These are phyloP conservation scores for Cercospora canescens DNA, from an alignment of 2,329 filamentous ascomycete species.

Conservation along the genomic window DNA sequence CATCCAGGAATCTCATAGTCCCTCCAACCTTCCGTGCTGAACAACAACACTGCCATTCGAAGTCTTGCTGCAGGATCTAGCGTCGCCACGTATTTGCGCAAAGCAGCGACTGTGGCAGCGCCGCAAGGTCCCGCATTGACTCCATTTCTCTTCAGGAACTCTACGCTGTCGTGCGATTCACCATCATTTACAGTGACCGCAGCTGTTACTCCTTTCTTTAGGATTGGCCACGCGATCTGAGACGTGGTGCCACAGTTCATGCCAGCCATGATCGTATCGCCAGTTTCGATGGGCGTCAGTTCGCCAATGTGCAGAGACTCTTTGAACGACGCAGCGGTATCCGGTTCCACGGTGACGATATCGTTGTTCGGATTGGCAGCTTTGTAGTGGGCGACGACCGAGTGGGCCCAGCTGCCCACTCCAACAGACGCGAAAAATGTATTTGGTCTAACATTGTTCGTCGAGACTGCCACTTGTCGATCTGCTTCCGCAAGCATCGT, in stretches of 20 bases:
- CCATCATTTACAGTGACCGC: constrained; percentile 61
- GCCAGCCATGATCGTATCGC: constrained; percentile 69
- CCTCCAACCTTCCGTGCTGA: constrained; percentile 65
- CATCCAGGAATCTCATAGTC: constrained; percentile 47
- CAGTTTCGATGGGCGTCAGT: constrained; percentile 54
- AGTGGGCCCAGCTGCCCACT: constrained; percentile 71
- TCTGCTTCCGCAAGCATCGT: constrained; percentile 72
- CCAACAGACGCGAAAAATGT: constrained; percentile 67
- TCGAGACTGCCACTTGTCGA: constrained; percentile 53
- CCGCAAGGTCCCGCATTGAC: constrained; percentile 64
- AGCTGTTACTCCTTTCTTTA: constrained; percentile 61
- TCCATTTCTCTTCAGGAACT: constrained; percentile 51
- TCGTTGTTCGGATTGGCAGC: constrained; percentile 28
- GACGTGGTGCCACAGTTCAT: constrained; percentile 73
- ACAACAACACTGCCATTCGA: constrained; percentile 62
- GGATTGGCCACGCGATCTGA: constrained; percentile 61
- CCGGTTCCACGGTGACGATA: constrained; percentile 70
- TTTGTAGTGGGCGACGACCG: constrained; percentile 67
- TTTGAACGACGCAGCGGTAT: constrained; percentile 61
- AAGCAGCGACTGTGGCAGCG: constrained; percentile 57
- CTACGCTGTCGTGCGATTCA: constrained; percentile 61
- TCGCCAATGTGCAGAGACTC: constrained; percentile 53
- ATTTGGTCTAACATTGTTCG: constrained; percentile 40
- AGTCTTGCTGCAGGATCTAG: constrained; percentile 42
- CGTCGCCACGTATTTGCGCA: constrained; percentile 48